Evolutionary conservation across 306 rosid species (phyloP).

Genomic region (Spatholobus suberectus): DNA sequence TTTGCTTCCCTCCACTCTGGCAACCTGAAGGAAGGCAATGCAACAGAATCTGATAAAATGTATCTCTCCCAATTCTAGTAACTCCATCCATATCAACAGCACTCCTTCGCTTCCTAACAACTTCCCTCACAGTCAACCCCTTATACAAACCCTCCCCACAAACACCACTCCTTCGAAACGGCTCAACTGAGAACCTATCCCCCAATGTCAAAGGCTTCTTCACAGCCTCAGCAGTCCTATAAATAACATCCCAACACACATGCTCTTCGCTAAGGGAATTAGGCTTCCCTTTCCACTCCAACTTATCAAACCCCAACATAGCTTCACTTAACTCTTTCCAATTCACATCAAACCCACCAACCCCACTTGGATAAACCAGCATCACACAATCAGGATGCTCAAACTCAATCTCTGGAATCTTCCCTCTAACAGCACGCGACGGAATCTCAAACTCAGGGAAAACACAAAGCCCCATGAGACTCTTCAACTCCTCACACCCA

Average conservation of each 20-base stretch:
- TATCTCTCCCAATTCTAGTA: slow-evolving; percentile 64
- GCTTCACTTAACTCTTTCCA: slow-evolving; percentile 64
- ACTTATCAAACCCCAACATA: slow-evolving; percentile 53
- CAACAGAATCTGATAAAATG: slow-evolving; percentile 81
- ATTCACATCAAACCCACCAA: slow-evolving; percentile 59
- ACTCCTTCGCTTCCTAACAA: slow-evolving; percentile 88
- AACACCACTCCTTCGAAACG: slow-evolving; percentile 68
- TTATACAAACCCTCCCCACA: slow-evolving; percentile 58
- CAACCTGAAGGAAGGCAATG: slow-evolving; percentile 96
- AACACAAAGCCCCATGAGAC: slow-evolving; percentile 74
- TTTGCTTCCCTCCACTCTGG: slow-evolving; percentile 56
- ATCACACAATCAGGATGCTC: slow-evolving; percentile 95
- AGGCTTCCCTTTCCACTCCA: slow-evolving; percentile 84
- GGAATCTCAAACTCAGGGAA: slow-evolving; percentile 69
- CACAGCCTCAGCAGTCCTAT: slow-evolving; percentile 74
- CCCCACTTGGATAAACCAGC: slow-evolving; percentile 69
- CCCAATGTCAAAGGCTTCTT: slow-evolving; percentile 64
- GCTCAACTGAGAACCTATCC: slow-evolving; percentile 48
- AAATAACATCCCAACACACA: slow-evolving; percentile 87
- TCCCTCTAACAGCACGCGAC: slow-evolving; percentile 68
- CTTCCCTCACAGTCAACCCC: slow-evolving; percentile 69
- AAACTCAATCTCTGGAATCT: slow-evolving; percentile 79
- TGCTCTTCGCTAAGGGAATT: slow-evolving; percentile 90
- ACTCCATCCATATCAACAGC: slow-evolving; percentile 96
- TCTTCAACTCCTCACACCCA: slow-evolving; percentile 76